phyloP scores from a whole-genome alignment of 108 stramenopile genomes.

The Conticribra guillardii region DNA sequence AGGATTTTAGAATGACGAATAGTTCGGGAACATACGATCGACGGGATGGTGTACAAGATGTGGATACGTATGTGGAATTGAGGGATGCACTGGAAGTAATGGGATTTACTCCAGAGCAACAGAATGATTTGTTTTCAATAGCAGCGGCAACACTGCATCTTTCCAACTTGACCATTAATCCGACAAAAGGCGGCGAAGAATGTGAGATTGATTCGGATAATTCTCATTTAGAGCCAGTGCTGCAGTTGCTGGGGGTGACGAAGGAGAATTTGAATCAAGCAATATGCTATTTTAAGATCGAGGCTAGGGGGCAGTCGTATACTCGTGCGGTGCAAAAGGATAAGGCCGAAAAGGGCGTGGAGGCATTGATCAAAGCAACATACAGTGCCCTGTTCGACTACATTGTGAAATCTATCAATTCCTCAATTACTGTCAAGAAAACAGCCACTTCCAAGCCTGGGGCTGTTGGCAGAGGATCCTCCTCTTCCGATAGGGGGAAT shows the following conservation, averaged over 20 bases:
- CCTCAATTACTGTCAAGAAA: conserved; percentile 49
- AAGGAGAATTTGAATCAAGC: conserved; percentile 74
- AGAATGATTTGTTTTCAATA: conserved; percentile 51
- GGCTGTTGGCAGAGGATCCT: conserved; percentile 1
- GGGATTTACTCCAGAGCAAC: conserved; percentile 52
- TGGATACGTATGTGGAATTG: conserved; percentile 50
- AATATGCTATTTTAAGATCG: conserved; percentile 75
- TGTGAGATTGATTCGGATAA: conserved; percentile 52
- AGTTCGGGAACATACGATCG: conserved; percentile 62
- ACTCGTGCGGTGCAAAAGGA: conserved; percentile 62
- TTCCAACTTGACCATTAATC: conserved; percentile 64
- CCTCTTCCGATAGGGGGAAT: conserved; percentile 13
- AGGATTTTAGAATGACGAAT: conserved; percentile 57
- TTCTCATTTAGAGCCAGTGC: conserved; percentile 50
- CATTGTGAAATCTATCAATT: conserved; percentile 83
- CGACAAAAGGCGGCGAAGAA: conserved; percentile 58
- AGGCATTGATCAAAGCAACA: conserved; percentile 93
- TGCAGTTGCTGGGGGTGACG: conserved; percentile 77
- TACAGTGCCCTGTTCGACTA: conserved; percentile 88
- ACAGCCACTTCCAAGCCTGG: conserved; percentile 17
- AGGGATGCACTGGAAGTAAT: conserved; percentile 57
- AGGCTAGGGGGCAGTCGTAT: conserved; percentile 74
- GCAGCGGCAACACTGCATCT: conserved; percentile 63
- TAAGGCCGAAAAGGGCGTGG: conserved; percentile 88
- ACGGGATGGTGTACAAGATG: conserved; percentile 58